Percentiles rank a stretch among this genome's conserved stretches.
Conservation (phyloP, 306 rosid species). For the Neltuma alba region DNA sequence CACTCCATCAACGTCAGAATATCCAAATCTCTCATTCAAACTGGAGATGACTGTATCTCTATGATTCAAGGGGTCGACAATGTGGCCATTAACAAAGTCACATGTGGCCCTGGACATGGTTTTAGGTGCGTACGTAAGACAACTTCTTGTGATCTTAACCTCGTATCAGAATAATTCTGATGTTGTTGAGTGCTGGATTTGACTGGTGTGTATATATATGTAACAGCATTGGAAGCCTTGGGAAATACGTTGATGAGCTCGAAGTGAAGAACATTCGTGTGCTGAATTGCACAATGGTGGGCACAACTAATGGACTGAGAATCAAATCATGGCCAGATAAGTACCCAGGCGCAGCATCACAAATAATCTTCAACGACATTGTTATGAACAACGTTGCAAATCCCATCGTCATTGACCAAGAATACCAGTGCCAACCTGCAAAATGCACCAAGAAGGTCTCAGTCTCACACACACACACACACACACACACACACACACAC, state of each 20-base stretch:
- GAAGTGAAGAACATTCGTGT: slow-evolving; percentile 37
- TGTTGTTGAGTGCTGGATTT: neutral
- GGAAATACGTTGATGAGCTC: slow-evolving; percentile 29
- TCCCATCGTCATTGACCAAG: slow-evolving; percentile 52
- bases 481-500: too few relatives aligned
- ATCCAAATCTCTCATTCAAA: slow-evolving; percentile 27
- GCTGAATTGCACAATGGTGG: slow-evolving; percentile 15
- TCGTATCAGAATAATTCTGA: neutral
- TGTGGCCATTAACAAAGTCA: slow-evolving; percentile 35
- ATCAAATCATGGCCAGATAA: slow-evolving; percentile 44
- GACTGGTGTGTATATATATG: neutral
- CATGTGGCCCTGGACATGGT: slow-evolving; percentile 56
- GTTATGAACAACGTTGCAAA: slow-evolving; percentile 40
- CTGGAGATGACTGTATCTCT: slow-evolving; percentile 54
- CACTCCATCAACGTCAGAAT: slow-evolving; percentile 26
- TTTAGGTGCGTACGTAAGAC: slow-evolving; percentile 30
- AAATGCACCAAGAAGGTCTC: slow-evolving; percentile 44
- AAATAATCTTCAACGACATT: slow-evolving; percentile 35
- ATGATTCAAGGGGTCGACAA: slow-evolving; percentile 35
- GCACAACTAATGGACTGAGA: slow-evolving; percentile 50
- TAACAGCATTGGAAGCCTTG: slow-evolving; percentile 36
- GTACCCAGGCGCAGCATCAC: slow-evolving; percentile 27
- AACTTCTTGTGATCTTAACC: neutral
- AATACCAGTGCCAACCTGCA: slow-evolving; percentile 33
- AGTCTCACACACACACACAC: too few relatives aligned